phyloP scores from a whole-genome alignment of 768 basidiomycete species.

The Filobasidium wieringae region DNA sequence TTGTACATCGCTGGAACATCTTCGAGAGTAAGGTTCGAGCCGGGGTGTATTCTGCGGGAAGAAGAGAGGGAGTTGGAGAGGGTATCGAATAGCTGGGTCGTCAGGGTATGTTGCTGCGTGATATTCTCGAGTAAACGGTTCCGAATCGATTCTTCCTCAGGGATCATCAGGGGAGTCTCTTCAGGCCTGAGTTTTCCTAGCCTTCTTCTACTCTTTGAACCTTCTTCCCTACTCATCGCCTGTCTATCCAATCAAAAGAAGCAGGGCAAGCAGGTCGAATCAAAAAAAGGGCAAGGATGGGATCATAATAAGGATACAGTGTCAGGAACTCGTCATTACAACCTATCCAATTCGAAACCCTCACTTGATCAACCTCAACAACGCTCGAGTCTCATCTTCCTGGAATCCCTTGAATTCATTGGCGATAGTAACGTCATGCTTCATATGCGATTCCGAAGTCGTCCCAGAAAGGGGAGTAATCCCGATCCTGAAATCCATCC shows the following conservation, averaged over 20 bases:
- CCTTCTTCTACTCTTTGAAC: background rate
- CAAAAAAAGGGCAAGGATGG: too few relatives aligned
- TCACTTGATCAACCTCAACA: constrained; percentile 12
- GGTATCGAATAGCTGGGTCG: constrained; percentile 2
- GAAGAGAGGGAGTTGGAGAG: background rate
- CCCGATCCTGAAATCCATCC: constrained; percentile 45
- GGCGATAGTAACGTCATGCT: constrained; percentile 46
- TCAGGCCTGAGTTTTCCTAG: too few relatives aligned
- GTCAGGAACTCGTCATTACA: too few relatives aligned
- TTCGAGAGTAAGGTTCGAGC: background rate
- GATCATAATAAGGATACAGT: too few relatives aligned
- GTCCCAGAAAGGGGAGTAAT: constrained; percentile 69
- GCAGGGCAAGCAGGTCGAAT: too few relatives aligned
- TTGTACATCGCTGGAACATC: background rate
- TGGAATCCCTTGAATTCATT: constrained; percentile 7
- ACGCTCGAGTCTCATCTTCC: constrained; percentile 10
- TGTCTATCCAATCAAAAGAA: background rate
- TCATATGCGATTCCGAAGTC: constrained; percentile 55
- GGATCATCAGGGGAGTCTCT: background rate
- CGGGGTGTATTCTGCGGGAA: background rate
- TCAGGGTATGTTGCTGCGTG: constrained; percentile 1
- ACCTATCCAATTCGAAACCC: background rate
- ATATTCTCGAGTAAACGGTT: constrained; percentile 12
- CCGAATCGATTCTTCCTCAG: background rate
- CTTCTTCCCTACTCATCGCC: too few relatives aligned